Conservation (phyloP, 2,329 filamentous ascomycete genomes). For the Colletotrichum neosansevieriae region DNA sequence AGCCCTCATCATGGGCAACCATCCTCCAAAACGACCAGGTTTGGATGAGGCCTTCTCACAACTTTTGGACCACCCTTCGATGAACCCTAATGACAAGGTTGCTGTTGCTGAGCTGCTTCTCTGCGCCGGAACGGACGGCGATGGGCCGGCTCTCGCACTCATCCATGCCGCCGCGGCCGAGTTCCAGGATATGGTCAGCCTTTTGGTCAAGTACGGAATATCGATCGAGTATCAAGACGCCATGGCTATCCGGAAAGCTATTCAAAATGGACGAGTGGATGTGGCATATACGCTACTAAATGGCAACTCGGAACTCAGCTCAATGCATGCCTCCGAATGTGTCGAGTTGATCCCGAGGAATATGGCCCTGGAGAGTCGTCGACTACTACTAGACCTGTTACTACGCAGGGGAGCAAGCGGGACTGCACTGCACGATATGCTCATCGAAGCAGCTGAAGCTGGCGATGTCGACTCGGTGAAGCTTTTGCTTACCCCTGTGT, state of each 20-base stretch:
- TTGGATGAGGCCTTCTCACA: constrained; percentile 64
- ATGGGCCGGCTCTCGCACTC: constrained; percentile 61
- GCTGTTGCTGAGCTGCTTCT: constrained; percentile 67
- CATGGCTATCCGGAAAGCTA: constrained; percentile 60
- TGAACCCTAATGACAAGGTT: constrained; percentile 62
- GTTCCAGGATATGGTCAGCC: constrained; percentile 65
- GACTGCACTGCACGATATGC: constrained; percentile 58
- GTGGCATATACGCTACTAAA: constrained; percentile 61
- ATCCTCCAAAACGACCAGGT: constrained; percentile 61
- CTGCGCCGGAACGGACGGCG: constrained; percentile 68
- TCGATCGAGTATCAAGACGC: constrained; percentile 67
- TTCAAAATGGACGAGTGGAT: constrained; percentile 59
- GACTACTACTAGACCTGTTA: constrained; percentile 58
- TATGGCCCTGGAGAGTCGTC: constrained; percentile 58
- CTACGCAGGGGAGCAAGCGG: constrained; percentile 65
- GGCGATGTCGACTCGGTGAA: constrained; percentile 61
- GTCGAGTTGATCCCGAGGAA: constrained; percentile 62
- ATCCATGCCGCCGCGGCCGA: constrained; percentile 61
- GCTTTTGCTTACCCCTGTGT: constrained; percentile 63
- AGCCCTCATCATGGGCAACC: constrained; percentile 65
- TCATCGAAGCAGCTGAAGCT: constrained; percentile 62
- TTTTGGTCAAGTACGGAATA: constrained; percentile 66
- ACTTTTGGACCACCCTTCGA: constrained; percentile 59
- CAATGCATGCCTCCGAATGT: constrained; percentile 62
- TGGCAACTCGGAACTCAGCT: constrained; percentile 57